Percentiles rank a stretch among this genome's conserved stretches.
phyloP scores from a whole-genome alignment of 768 basidiomycete genomes.

The Boletus huronensis region DNA sequence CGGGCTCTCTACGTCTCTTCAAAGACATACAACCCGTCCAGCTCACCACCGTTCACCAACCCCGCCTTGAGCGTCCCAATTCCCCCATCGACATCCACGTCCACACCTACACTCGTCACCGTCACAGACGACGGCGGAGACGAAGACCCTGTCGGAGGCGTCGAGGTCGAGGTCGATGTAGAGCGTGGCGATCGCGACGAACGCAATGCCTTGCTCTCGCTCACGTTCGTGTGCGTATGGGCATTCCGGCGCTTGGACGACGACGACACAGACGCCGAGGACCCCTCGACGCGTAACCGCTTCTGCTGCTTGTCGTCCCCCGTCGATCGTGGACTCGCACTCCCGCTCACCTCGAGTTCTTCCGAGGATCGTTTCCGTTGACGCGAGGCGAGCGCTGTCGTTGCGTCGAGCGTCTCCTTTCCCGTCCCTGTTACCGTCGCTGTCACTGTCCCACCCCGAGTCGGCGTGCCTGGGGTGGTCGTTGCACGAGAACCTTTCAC shows the following conservation, averaged over 20 bases:
- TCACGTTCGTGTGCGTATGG: neutral
- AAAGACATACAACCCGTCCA: slow-evolving; percentile 33
- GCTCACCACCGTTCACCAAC: slow-evolving; percentile 29
- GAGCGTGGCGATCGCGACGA: slow-evolving; percentile 10
- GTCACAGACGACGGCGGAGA: slow-evolving; percentile 25
- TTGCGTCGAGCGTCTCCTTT: slow-evolving; percentile 2
- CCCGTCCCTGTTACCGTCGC: neutral
- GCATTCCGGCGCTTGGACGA: slow-evolving; percentile 1
- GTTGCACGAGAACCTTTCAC: neutral
- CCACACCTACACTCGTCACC: slow-evolving; percentile 17
- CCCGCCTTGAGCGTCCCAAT: slow-evolving; percentile 24
- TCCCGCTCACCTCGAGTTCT: slow-evolving; percentile 36
- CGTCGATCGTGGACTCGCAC: slow-evolving; percentile 7
- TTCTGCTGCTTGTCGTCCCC: slow-evolving; percentile 26
- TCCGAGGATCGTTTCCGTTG: slow-evolving; percentile 50
- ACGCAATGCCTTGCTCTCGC: neutral
- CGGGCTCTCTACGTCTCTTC: slow-evolving; percentile 15
- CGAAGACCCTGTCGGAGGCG: slow-evolving; percentile 7
- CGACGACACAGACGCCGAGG: neutral
- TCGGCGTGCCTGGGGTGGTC: neutral
- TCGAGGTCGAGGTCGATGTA: slow-evolving; percentile 4
- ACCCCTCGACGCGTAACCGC: slow-evolving; percentile 27
- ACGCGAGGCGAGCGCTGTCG: slow-evolving; percentile 16
- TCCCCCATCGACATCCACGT: slow-evolving; percentile 16
- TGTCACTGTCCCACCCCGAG: neutral